These are phyloP conservation scores for Ballota nigra DNA, from an alignment of 257 asterid genomes.

Conservation along the genomic window DNA sequence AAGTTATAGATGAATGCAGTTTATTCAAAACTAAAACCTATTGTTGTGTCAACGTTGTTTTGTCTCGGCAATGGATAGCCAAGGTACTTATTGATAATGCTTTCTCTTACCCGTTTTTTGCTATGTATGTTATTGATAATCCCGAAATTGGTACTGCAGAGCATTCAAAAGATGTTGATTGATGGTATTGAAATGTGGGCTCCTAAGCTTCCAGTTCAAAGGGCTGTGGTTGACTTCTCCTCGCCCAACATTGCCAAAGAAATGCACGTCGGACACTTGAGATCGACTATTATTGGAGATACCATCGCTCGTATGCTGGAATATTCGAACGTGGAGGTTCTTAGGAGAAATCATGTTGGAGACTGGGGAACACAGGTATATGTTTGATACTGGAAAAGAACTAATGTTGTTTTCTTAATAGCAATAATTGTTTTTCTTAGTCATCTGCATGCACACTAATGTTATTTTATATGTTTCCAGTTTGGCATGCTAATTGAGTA, in stretches of 20 bases:
- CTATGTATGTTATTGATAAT: slow-evolving; percentile 11
- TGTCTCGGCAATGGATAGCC: slow-evolving; percentile 83
- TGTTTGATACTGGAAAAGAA: slow-evolving; percentile 13
- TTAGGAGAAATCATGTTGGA: slow-evolving; percentile 92
- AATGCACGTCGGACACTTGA: slow-evolving; percentile 97
- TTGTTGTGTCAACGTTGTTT: slow-evolving; percentile 75
- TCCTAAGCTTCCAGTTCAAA: slow-evolving; percentile 71
- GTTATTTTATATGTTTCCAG: slow-evolving; percentile 49
- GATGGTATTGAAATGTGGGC: slow-evolving; percentile 90
- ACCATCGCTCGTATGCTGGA: slow-evolving; percentile 94
- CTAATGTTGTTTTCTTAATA: not conserved
- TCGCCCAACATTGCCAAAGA: slow-evolving; percentile 98
- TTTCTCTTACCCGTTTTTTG: not conserved
- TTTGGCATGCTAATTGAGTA: slow-evolving; percentile 89
- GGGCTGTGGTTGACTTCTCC: slow-evolving; percentile 87
- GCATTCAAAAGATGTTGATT: slow-evolving; percentile 71
- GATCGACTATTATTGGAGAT: slow-evolving; percentile 95
- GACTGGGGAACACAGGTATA: slow-evolving; percentile 98
- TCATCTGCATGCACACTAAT: slow-evolving; percentile 25
- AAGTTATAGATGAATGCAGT: slow-evolving; percentile 57
- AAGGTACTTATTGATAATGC: slow-evolving; percentile 37
- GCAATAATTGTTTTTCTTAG: not conserved
- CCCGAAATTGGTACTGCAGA: slow-evolving; percentile 50
- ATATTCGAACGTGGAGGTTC: slow-evolving; percentile 81
- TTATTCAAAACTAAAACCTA: too few species aligned